Conservation (phyloP, 2,329 filamentous ascomycete genomes). For the Penicillium sp. region DNA sequence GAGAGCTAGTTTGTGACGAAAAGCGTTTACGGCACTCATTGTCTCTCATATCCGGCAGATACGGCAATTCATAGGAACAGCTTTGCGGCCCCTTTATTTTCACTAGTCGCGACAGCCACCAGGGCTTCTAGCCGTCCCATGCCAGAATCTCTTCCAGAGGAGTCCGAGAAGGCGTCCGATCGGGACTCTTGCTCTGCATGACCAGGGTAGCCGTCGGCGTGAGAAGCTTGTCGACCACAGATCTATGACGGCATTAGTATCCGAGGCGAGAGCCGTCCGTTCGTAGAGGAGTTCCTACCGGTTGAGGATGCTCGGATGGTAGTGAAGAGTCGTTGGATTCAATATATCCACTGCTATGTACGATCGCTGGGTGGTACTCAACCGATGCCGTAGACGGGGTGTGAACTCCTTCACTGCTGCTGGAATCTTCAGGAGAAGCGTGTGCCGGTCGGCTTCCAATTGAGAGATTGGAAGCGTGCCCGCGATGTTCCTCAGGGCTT, state of each 20-base stretch:
- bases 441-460: constrained; percentile 38
- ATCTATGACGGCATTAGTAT: constrained; percentile 39
- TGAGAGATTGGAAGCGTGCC: constrained; percentile 33
- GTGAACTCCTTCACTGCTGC: constrained; percentile 53
- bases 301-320: constrained; percentile 41
- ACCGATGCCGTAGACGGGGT: constrained; percentile 53
- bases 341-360: constrained; percentile 53
- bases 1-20: background rate
- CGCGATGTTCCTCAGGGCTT: constrained; percentile 31
- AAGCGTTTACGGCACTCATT: constrained; percentile 1
- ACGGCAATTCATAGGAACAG: constrained; percentile 33
- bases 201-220: constrained; percentile 35
- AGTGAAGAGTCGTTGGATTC: constrained; percentile 46
- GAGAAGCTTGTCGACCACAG: constrained; percentile 37
- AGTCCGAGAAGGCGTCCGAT: constrained; percentile 32
- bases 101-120: constrained; percentile 55
- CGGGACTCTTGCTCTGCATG: constrained; percentile 33
- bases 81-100: constrained; percentile 43
- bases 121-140: constrained; percentile 56
- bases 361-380: constrained; percentile 54
- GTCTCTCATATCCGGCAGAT: background rate
- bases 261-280: constrained; percentile 29
- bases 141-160: constrained; percentile 36
- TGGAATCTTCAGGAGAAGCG: constrained; percentile 54
- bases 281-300: constrained; percentile 43